Percentiles rank a stretch among this genome's conserved stretches.
Evolutionary conservation across 2,329 filamentous ascomycete genomes (phyloP).

Genomic region (Clathrospora elynae): DNA sequence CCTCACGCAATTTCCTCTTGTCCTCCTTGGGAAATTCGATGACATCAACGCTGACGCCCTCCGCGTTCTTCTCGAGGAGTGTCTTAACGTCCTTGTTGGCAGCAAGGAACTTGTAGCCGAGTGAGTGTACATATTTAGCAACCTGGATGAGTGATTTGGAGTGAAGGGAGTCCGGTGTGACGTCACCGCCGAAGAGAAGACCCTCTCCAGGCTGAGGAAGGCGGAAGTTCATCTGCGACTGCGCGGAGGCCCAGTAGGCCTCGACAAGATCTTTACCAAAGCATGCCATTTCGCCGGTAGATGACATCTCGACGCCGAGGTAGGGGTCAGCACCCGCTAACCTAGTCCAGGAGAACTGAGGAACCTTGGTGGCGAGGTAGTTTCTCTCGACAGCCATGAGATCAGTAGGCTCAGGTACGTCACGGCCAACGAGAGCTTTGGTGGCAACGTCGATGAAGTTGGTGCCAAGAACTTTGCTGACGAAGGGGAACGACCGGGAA

Average conservation of each 20-base stretch:
- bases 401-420: slow-evolving; percentile 83
- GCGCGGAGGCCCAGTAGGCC: slow-evolving; percentile 95
- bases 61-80: slow-evolving; percentile 74
- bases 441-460: slow-evolving; percentile 98
- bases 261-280: slow-evolving; percentile 96
- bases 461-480: slow-evolving; percentile 92
- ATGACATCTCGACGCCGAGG: slow-evolving; percentile 96
- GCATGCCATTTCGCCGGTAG: slow-evolving; percentile 97
- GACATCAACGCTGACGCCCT: slow-evolving; percentile 77
- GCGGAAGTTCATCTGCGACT: slow-evolving; percentile 99
- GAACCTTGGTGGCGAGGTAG: slow-evolving; percentile 96
- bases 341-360: slow-evolving; percentile 98
- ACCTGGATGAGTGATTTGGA: slow-evolving; percentile 75
- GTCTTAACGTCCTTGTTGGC: slow-evolving; percentile 80
- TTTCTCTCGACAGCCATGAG: slow-evolving; percentile 88
- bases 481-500: slow-evolving; percentile 97
- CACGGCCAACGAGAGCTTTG: slow-evolving; percentile 83
- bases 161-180: slow-evolving; percentile 49
- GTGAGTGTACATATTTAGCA: slow-evolving; percentile 82
- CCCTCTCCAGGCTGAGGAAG: slow-evolving; percentile 93
- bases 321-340: slow-evolving; percentile 96
- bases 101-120: slow-evolving; percentile 93
- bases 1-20: slow-evolving; percentile 90
- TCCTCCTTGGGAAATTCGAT: slow-evolving; percentile 97
- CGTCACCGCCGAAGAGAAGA: slow-evolving; percentile 89